Base-by-base conservation (phyloP, 2,329 filamentous ascomycete genomes). In the Teratosphaeriaceae sp. region DNA sequence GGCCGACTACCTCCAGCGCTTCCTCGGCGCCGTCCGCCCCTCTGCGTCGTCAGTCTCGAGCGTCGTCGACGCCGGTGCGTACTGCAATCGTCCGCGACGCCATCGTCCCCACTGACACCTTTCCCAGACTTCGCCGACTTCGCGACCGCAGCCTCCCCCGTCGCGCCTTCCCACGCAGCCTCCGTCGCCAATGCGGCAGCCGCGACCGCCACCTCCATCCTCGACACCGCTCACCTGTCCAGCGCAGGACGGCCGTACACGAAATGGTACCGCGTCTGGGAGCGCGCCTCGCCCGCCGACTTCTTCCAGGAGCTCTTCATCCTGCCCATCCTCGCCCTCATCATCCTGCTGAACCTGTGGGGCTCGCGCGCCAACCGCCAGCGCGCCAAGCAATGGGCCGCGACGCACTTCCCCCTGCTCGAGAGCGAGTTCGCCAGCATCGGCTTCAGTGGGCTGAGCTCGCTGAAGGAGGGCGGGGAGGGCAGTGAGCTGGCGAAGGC, bases 191-290 rank as follows among this genome's bases (percentile, higher is more conserved):
- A 73, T 47, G 61, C 70, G 40, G 64, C 69, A 35, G 63, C 64
- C 20, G 53, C 68, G 20, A 56, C 68, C 31, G 59, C 62, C 48
- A 48, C 57, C 75, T 44, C 68, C 62, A 15, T 50, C 56, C 18
- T 51, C 57, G 24, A 50, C 51, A 30, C 53, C 47, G 34, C 33
- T 43, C 47, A 64, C 67, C 13, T 56, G 26, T 58, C 65, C 38
- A 65, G 66, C 36, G 66, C 71, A 66, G 73, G 44, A 64, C 74
- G 46, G 20, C 85, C 86, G 12, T 96, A 84, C 66, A 95, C 88
- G 40, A 88, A 87, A 73, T 98, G 92, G 92, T 98, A 97, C 71
- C 88, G 88, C 44, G 74, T 97, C 48, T 92, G 94, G 76, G 89
- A 97, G 76, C 88, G 92, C 60, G 82, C 89, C 59, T 81, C 81